These are phyloP conservation scores for Hortiboletus campestris DNA, from an alignment of 768 basidiomycete genomes.

Conservation along the genomic window DNA sequence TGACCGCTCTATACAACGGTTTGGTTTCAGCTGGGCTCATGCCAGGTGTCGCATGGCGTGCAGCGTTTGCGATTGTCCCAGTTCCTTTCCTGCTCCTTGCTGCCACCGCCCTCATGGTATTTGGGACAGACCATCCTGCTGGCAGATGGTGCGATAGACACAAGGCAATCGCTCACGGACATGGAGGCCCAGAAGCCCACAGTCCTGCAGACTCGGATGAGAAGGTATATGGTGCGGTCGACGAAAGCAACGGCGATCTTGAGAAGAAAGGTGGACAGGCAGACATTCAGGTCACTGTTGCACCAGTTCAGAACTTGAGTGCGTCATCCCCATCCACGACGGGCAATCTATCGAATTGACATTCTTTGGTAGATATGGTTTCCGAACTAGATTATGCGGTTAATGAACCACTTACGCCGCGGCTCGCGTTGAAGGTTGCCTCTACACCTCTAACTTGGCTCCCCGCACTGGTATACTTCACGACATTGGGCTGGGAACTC, in stretches of 20 bases:
- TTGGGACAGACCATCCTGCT: conserved; percentile 9
- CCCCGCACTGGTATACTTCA: conserved; percentile 1
- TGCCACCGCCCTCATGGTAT: conserved; percentile 24
- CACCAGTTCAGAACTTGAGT: background rate
- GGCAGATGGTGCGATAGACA: conserved; percentile 10
- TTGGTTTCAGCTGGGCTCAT: conserved; percentile 37
- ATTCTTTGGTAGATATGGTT: conserved; percentile 13
- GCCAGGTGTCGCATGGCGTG: conserved; percentile 50
- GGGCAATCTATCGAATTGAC: background rate
- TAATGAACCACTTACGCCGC: background rate
- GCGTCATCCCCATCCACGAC: background rate
- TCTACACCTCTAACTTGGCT: conserved; percentile 3
- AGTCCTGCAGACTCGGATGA: conserved; percentile 11
- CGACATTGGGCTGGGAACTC: conserved; percentile 5
- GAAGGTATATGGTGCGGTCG: conserved; percentile 8
- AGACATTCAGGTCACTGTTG: conserved; percentile 16
- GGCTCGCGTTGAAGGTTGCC: background rate
- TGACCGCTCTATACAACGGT: conserved; percentile 37
- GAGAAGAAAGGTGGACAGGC: conserved; percentile 28
- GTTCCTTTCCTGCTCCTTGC: conserved; percentile 48
- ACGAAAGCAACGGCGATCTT: conserved; percentile 22
- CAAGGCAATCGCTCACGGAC: background rate
- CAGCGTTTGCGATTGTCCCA: conserved; percentile 54
- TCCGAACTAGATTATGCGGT: conserved; percentile 5
- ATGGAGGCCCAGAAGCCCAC: background rate